Base-by-base conservation (phyloP, 2,329 filamentous ascomycete species). In the Aspergillus fructus region DNA sequence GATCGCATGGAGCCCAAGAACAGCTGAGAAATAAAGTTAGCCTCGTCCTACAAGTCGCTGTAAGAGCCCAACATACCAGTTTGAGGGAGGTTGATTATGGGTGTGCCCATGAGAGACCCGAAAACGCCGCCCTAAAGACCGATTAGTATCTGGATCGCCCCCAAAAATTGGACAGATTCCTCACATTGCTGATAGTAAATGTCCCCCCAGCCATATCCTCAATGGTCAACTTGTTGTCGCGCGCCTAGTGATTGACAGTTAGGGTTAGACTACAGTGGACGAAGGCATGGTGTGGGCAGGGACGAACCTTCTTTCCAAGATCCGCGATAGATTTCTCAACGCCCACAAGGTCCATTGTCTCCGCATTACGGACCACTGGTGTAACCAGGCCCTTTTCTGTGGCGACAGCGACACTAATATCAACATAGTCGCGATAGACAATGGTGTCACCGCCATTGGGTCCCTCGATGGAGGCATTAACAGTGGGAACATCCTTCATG, bases 151-250 rank as follows among this genome's bases (percentile, higher is more conserved):
- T 24, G 12, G 17, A 13, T n/a, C 7, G 7, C 13, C 12, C 17
- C 23, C 6, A 15, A 13, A 17, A 40, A 12, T 19, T n/a, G 3
- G 9, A 19, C 15, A 17, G 11, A 7, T 21, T 19, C n/a, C 77
- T 68, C 62, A 80, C 89, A 74, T 97, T 97, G 82, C 90, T 94
- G 80, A 97, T 97, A 60, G 94, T 97, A 77, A 97, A 99, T 37
- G 93, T 97, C 63, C 94, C 94, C 59, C 94, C 94, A 59, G 94
- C 94, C 92, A 99, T 97, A 74, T 99, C 94, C 79, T 99, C 94
- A 68, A 99, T 97, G 2, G 94, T 97, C 64, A 99, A 85, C 80
- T 97, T 97, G 76, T 89, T 89, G 72, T 97, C 93, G 62, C 94
- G 90, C 62, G 94, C 94, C 91, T 93, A 63, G 12, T 56, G 30